Evolutionary conservation across 768 basidiomycete species (phyloP).

Genomic region (Suillus subalutaceus): DNA sequence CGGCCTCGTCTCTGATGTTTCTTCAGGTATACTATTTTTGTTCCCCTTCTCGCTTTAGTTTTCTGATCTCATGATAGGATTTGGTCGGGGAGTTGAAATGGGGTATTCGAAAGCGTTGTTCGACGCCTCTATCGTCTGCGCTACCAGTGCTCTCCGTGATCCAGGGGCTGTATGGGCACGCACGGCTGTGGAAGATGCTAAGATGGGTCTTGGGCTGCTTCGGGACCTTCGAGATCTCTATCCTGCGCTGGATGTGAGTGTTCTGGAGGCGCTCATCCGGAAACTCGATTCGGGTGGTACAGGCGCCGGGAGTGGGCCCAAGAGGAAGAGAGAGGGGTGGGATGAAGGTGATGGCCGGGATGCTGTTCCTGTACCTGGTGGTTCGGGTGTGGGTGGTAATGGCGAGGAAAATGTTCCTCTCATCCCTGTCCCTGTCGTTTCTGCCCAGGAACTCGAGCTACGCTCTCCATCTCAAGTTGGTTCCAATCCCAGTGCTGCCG

Average conservation of each 20-base stretch:
- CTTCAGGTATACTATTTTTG: background rate
- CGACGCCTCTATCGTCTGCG: constrained; percentile 67
- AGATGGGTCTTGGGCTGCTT: constrained; percentile 47
- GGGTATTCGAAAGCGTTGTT: constrained; percentile 51
- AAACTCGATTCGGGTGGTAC: constrained; percentile 1
- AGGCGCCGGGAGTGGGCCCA: background rate
- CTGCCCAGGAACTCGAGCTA: background rate
- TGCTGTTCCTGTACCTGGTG: background rate
- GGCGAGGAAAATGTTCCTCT: background rate
- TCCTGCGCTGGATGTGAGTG: constrained; percentile 8
- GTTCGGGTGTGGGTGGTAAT: background rate
- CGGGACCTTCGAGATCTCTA: constrained; percentile 26
- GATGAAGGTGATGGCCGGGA: constrained; percentile 7
- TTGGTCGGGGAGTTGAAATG: background rate
- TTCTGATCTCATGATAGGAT: background rate
- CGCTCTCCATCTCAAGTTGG: background rate
- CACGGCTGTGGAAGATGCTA: constrained; percentile 50
- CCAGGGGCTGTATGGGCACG: constrained; percentile 49
- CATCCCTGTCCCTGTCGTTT: background rate
- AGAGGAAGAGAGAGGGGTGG: constrained; percentile 8
- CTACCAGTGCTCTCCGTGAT: constrained; percentile 60
- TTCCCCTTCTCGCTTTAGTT: background rate
- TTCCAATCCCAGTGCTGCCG: background rate
- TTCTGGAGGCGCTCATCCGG: constrained; percentile 1
- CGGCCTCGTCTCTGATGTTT: background rate